Conservation (phyloP, 106 monocot genomes). For the Acanthochlamys bracteata region DNA sequence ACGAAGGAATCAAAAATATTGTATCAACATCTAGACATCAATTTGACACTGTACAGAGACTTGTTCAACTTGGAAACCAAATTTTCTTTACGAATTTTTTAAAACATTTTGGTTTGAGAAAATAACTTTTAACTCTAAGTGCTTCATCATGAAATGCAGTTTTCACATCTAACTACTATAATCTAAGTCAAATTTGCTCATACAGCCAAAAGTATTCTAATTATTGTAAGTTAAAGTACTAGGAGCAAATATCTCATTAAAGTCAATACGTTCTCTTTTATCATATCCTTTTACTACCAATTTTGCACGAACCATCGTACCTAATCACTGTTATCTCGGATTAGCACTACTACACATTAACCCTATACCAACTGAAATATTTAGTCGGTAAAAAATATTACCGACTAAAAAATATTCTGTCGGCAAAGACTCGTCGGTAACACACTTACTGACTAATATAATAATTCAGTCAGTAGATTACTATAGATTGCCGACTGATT, state of each 20-base stretch:
- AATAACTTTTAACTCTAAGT: neutral
- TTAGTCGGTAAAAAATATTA: no score
- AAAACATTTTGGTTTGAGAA: neutral
- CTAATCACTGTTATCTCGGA: neutral
- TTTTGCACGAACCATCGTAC: neutral
- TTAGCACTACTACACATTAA: neutral
- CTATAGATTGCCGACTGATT: no score
- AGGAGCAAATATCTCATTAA: neutral
- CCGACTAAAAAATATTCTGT: no score
- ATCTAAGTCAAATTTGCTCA: neutral
- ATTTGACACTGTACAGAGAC: neutral
- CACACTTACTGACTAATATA: no score
- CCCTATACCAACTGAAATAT: no score
- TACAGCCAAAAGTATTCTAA: neutral
- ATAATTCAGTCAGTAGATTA: no score
- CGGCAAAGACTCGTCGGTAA: no score
- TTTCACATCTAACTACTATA: constrained; percentile 2
- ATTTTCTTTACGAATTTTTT: neutral
- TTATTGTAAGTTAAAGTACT: neutral
- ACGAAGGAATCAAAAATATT: neutral
- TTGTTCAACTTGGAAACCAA: neutral
- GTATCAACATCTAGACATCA: neutral
- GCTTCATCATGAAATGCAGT: constrained; percentile 1
- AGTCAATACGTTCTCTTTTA: neutral
- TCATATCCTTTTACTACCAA: neutral